Evolutionary conservation across 1,139 yeast genomes (phyloP), one percentile per base, ranked within the genome.

Genomic region (Kazachstania sp.): DNA sequence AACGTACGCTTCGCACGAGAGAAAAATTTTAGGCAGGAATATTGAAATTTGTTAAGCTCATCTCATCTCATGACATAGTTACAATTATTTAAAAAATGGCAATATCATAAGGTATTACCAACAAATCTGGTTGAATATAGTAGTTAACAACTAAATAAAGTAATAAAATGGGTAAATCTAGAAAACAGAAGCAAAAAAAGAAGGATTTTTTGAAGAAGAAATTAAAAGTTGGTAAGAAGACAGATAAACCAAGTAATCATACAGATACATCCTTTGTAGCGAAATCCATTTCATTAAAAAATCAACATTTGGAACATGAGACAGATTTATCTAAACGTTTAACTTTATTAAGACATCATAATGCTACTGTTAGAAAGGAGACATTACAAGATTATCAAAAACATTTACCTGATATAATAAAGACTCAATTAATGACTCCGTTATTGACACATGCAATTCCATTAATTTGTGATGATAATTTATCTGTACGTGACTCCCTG

Each of bases 191-290:
- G 40, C 57, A 59, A 41, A 65, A 63, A 53, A 61, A 59, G 45
- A 57, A 62, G 46, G 69, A 65, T 46, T 65, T 65, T 46, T 57
- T 73, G 63, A 92, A 90, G 70, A 77, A 83, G 51, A 90, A 87
- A 71, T 76, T 92, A 44, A 83, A 77, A 61, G 97, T 92, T 37
- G 99, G 99, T 48, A 92, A 92, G 66, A 72, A 83, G 1, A 78
- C 79, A 30, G 79, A 79, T 7, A 78, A 77, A 52, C 79, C 90
- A 2, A 77, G 79, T 32, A 87, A 86, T 63, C 78, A 75, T 50
- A 92, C 98, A 5, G 92, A 85, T 58, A 86, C 95, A 0, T 81
- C 92, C 0, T 90, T 90, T 67, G 78, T 75, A 44, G 81, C 95
- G n/a, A 85, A 80, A 45, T 61, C 83, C 32, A 82, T 86, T 51